A percentile compares a stretch with the other conserved stretches of the same genome.
Conservation (phyloP, 257 asterid genomes). For the Hygrophila difformis region DNA sequence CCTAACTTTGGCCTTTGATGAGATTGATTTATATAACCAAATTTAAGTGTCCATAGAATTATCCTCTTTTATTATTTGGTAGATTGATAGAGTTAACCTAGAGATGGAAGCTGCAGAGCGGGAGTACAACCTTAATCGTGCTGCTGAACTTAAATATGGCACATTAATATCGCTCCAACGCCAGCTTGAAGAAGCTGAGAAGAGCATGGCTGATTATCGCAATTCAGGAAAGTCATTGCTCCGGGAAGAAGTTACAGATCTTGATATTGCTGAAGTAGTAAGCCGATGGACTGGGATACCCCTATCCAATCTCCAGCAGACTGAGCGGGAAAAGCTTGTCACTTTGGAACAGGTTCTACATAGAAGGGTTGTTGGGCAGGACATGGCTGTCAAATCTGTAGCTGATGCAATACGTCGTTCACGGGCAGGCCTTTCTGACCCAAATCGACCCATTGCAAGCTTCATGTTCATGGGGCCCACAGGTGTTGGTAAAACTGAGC, state of each 20-base stretch:
- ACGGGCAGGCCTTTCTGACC: constrained; percentile 89
- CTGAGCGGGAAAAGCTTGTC: too few relatives aligned
- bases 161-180: constrained; percentile 72
- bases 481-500: too few relatives aligned
- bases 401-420: constrained; percentile 95
- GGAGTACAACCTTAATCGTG: constrained; percentile 79
- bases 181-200: constrained; percentile 79
- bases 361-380: too few relatives aligned
- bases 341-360: constrained; percentile 72
- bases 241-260: too few relatives aligned
- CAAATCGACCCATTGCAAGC: constrained; percentile 87
- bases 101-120: constrained; percentile 99
- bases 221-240: too few relatives aligned
- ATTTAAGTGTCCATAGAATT: constrained; percentile 2
- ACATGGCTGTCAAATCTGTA: constrained; percentile 78
- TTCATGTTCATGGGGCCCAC: constrained; percentile 99
- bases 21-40: not conserved
- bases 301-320: too few relatives aligned
- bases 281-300: too few relatives aligned
- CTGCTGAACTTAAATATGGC: constrained; percentile 92
- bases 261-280: constrained; percentile 80
- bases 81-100: constrained; percentile 88
- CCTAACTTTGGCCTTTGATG: constrained; percentile 7
- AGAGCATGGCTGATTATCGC: too few relatives aligned
- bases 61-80: constrained; percentile 7